Percentiles rank a stretch among this genome's conserved stretches.
These are phyloP conservation scores for Cephalotrichum gorgonifer DNA, from an alignment of 2,329 filamentous ascomycete species.

Conservation along the genomic window DNA sequence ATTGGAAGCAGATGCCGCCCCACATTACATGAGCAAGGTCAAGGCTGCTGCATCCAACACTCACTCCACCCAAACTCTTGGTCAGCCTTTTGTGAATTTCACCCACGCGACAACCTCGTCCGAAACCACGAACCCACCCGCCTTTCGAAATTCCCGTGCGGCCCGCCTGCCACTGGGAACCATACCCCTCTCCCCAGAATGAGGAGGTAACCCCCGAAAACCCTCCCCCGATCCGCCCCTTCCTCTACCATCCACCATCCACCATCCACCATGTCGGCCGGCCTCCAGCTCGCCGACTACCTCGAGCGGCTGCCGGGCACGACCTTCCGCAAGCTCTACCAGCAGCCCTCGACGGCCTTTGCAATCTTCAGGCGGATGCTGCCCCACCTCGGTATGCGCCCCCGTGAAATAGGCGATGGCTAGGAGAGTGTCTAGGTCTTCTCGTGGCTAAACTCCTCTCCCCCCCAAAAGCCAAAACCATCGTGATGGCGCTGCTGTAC, in stretches of 20 bases:
- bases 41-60: too few relatives aligned
- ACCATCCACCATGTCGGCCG: conserved; percentile 31
- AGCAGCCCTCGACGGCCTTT: conserved; percentile 88
- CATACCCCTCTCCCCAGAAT: too few relatives aligned
- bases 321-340: conserved; percentile 85
- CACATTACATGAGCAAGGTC: too few relatives aligned
- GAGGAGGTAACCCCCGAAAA: too few relatives aligned
- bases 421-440: neutral
- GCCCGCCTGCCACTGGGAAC: too few relatives aligned
- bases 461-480: conserved; percentile 92
- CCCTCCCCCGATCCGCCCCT: too few relatives aligned
- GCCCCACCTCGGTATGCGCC: conserved; percentile 64
- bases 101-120: too few relatives aligned
- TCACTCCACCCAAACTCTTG: too few relatives aligned
- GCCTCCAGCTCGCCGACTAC: conserved; percentile 67
- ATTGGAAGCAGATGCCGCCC: too few relatives aligned
- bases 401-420: neutral
- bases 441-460: conserved; percentile 1
- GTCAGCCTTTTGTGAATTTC: too few relatives aligned
- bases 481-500: conserved; percentile 94
- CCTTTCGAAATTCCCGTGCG: too few relatives aligned
- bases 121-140: too few relatives aligned
- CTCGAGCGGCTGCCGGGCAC: conserved; percentile 84
- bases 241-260: neutral
- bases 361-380: conserved; percentile 97